Evolutionary conservation across 2,329 filamentous ascomycete genomes (phyloP).

Genomic region (Venturia carpophila): DNA sequence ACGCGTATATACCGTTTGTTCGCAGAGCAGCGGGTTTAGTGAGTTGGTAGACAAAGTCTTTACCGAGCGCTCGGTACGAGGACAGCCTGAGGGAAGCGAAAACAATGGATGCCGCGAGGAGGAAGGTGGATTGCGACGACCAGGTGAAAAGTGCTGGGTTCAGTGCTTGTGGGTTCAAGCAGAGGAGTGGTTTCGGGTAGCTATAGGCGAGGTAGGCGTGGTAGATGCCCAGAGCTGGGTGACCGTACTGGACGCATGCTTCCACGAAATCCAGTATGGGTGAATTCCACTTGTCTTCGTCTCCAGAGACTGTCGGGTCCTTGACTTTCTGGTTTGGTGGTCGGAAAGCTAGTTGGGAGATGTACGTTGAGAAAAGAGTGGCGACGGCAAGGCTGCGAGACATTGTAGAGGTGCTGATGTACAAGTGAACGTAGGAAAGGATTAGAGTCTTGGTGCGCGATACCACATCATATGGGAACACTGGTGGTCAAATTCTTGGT

Average conservation of each 20-base stretch:
- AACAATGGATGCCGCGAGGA: not conserved
- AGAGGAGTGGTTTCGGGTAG: not conserved
- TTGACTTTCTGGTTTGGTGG: conserved; percentile 6
- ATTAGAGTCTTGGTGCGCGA: too few relatives aligned
- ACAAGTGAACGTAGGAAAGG: too few relatives aligned
- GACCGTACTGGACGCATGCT: conserved; percentile 5
- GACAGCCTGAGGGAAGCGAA: not conserved
- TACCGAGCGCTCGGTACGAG: not conserved
- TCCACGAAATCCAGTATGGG: not conserved
- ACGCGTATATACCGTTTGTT: not conserved
- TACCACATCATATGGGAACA: not conserved
- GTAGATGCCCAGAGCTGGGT: conserved; percentile 13
- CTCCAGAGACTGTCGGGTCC: not conserved
- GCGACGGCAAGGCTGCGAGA: not conserved
- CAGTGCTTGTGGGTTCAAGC: not conserved
- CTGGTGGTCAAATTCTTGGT: not conserved
- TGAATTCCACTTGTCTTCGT: conserved; percentile 11
- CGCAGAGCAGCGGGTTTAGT: not conserved
- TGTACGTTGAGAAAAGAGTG: not conserved
- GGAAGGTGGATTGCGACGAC: not conserved
- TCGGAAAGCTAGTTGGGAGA: not conserved
- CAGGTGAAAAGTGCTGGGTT: conserved; percentile 10
- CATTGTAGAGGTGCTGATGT: not conserved
- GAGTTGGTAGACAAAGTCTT: conserved; percentile 14
- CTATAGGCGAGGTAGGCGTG: conserved; percentile 8